Evolutionary conservation across 2,329 filamentous ascomycete species (phyloP), one percentile per base, ranked within the genome.

Genomic region (Ceratocystis lukuohia): DNA sequence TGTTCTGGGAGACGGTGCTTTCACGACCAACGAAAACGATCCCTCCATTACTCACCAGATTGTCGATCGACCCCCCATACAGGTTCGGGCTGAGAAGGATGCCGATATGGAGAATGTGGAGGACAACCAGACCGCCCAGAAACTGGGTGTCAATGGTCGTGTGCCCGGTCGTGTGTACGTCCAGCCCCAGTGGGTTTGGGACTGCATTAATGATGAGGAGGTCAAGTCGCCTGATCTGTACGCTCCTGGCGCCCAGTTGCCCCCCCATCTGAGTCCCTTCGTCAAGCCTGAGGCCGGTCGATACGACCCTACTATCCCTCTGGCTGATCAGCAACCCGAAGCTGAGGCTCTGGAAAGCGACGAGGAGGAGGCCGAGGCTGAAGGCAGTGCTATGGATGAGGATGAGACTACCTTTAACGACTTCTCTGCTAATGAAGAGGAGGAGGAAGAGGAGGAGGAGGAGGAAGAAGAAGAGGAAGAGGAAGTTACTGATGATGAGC

Each of bases 101-200:
- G 37, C 12, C n/a, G 30, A 64, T n/a, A 59, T 63, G 50, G 78
- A 75, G 22, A 78, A 78, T 57, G 78, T 71, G 33, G 81, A 83
- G 69, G 84, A 87, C 71, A 86, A 82, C 75, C 84, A 84, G 77
- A 88, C 79, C 69, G 78, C 78, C 61, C 83, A 81, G 74, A 83
- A 81, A 74, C 77, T 85, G 66, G 79, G 74, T 30, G 76, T 76
- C 68, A 88, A 89, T 72, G 85, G 85, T 69, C 85, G 91, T 69
- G 88, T 97, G 69, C 91, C 93, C n/a, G 93, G 93, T 45, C 84
- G 94, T 70, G 91, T 86, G 69, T 99, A 99, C 71, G 79, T 99
- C 66, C 94, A 99, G 78, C 94, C 94, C 22, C 94, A 99, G 75
- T 99, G 95, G 93, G 86, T 99, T 3, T 99, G 94, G 94, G 94